Conservation (phyloP, 768 basidiomycete genomes). For the Suillus bovinus region DNA sequence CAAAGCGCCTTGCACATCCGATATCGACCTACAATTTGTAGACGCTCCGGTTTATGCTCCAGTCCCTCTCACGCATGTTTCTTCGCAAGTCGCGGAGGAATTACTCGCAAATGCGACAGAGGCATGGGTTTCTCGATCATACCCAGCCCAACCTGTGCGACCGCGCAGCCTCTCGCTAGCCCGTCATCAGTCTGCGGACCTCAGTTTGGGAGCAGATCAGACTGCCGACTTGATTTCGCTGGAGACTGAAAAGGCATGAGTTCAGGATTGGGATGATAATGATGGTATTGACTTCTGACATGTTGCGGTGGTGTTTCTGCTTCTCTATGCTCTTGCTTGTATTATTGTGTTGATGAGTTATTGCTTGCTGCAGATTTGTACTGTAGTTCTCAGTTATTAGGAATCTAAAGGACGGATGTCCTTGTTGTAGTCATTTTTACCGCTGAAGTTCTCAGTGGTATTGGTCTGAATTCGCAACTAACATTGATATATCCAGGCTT, state of each 20-base stretch:
- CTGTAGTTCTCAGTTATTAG: not conserved
- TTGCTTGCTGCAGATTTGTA: not conserved
- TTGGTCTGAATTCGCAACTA: not conserved
- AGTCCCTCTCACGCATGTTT: constrained; percentile 55
- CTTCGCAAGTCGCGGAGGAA: constrained; percentile 50
- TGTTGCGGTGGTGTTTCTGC: not conserved
- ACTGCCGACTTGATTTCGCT: not conserved
- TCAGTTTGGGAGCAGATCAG: not conserved
- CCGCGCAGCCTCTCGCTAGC: not conserved
- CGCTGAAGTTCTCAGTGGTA: not conserved
- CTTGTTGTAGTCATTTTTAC: not conserved
- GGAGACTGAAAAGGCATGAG: not conserved
- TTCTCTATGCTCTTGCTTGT: not conserved
- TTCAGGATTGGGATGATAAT: not conserved
- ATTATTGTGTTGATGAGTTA: not conserved
- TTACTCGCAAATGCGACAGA: constrained; percentile 59
- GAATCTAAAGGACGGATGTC: not conserved
- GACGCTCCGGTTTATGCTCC: constrained; percentile 61
- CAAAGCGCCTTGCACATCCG: constrained; percentile 11
- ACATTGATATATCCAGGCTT: not conserved
- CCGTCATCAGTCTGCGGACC: not conserved
- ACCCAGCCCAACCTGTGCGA: not conserved
- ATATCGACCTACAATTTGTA: constrained; percentile 7
- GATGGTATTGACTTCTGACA: not conserved
- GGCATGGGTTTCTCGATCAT: constrained; percentile 52